A percentile compares a stretch with the other conserved stretches of the same genome.
These are phyloP conservation scores for Acacia concinna DNA, from an alignment of 331 rosid genomes.

Conservation along the genomic window DNA sequence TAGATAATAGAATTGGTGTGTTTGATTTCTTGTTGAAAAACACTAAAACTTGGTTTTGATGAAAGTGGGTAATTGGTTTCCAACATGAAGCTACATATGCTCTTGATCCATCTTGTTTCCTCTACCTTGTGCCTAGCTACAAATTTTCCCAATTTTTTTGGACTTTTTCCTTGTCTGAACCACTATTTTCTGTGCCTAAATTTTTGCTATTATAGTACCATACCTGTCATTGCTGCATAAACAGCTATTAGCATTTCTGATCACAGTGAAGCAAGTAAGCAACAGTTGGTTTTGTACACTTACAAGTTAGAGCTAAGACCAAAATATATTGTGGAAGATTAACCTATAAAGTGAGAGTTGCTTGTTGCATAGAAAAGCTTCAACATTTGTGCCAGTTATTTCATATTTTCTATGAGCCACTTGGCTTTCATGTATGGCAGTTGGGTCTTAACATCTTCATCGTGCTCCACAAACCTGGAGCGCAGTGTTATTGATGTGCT, in stretches of 20 bases:
- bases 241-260: constrained; percentile 25
- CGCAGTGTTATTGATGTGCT: background rate
- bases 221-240: background rate
- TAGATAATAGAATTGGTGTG: background rate
- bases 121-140: too few relatives aligned
- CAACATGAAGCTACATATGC: background rate
- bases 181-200: too few relatives aligned
- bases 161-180: too few relatives aligned
- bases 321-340: background rate
- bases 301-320: background rate
- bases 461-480: background rate
- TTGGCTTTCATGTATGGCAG: background rate
- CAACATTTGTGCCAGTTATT: background rate
- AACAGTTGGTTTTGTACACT: background rate
- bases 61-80: background rate
- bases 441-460: background rate
- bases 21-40: background rate
- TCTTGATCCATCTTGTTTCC: background rate
- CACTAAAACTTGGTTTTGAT: background rate
- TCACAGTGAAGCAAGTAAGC: background rate
- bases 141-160: too few relatives aligned
- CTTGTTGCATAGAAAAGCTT: background rate
- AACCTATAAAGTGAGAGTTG: background rate
- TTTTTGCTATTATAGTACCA: background rate
- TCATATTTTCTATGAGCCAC: background rate